A percentile compares a stretch with the other conserved stretches of the same genome.
These are phyloP conservation scores for Bipolaris sorokiniana DNA, from an alignment of 2,329 filamentous ascomycete genomes.

Conservation along the genomic window DNA sequence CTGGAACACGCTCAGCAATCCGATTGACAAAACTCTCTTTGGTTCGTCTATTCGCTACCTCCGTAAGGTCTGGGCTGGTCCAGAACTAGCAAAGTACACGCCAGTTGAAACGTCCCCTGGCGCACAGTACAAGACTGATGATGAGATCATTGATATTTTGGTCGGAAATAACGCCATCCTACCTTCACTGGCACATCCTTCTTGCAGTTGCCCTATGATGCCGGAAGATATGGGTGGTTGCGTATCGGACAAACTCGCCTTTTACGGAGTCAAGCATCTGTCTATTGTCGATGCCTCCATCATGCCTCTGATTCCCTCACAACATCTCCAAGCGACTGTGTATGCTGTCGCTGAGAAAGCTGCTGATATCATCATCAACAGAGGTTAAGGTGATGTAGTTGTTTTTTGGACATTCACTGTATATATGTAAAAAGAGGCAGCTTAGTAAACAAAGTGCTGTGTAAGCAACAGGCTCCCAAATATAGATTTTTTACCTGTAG, in stretches of 20 bases:
- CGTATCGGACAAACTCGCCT: slow-evolving; percentile 34
- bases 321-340: slow-evolving; percentile 44
- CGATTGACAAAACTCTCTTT: slow-evolving; percentile 39
- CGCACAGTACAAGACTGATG: slow-evolving; percentile 35
- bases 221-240: slow-evolving; percentile 39
- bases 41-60: slow-evolving; percentile 46
- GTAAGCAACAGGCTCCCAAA: background rate
- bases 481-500: background rate
- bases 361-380: slow-evolving; percentile 39
- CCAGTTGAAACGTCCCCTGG: slow-evolving; percentile 36
- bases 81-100: slow-evolving; percentile 29
- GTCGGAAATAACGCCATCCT: slow-evolving; percentile 23
- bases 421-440: background rate
- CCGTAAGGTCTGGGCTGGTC: slow-evolving; percentile 41
- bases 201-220: slow-evolving; percentile 44
- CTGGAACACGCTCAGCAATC: slow-evolving; percentile 40
- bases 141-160: slow-evolving; percentile 31
- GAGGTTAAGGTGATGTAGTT: slow-evolving; percentile 1
- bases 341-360: slow-evolving; percentile 47
- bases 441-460: too few species aligned
- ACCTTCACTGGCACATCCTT: slow-evolving; percentile 37
- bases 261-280: slow-evolving; percentile 39
- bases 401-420: too few species aligned
- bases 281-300: slow-evolving; percentile 43
- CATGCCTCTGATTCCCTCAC: slow-evolving; percentile 39